Percentiles rank a stretch among this genome's conserved stretches.
These are phyloP conservation scores for Herpetospermum pedunculosum DNA, from an alignment of 306 rosid species.

Conservation along the genomic window DNA sequence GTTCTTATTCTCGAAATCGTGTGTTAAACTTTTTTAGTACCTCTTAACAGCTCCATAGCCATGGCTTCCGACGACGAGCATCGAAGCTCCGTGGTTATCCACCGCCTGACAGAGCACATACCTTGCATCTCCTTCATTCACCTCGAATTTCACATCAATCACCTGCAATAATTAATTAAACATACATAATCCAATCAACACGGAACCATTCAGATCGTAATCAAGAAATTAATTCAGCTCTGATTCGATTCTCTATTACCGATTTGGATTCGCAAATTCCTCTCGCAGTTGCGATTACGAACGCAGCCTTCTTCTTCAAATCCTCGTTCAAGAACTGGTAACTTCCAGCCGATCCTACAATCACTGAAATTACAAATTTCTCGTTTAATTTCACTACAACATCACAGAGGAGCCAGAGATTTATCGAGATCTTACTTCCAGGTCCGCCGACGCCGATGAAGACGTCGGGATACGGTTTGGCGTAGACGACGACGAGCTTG, in stretches of 20 bases:
- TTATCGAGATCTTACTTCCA: slow-evolving; percentile 25
- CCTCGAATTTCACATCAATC: slow-evolving; percentile 13
- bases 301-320: slow-evolving; percentile 25
- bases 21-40: slow-evolving; percentile 14
- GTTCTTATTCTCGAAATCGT: no score
- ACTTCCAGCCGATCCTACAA: slow-evolving; percentile 18
- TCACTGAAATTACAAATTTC: neutral
- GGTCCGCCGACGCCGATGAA: slow-evolving; percentile 58
- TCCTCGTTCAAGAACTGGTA: slow-evolving; percentile 22
- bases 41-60: slow-evolving; percentile 57
- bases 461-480: slow-evolving; percentile 36
- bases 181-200: no score
- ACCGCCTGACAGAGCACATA: slow-evolving; percentile 26
- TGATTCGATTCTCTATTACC: slow-evolving; percentile 19
- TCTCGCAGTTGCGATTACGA: slow-evolving; percentile 25
- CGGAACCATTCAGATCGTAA: neutral
- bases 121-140: slow-evolving; percentile 31
- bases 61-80: slow-evolving; percentile 33
- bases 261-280: slow-evolving; percentile 29
- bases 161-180: no score
- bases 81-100: slow-evolving; percentile 24
- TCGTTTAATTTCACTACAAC: neutral
- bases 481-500: slow-evolving; percentile 51
- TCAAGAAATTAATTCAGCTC: neutral
- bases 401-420: no score